Evolutionary conservation across 1,284 basidiomycete species (phyloP), one percentile per base, ranked within the genome.

Genomic region (Meira nashicola): DNA sequence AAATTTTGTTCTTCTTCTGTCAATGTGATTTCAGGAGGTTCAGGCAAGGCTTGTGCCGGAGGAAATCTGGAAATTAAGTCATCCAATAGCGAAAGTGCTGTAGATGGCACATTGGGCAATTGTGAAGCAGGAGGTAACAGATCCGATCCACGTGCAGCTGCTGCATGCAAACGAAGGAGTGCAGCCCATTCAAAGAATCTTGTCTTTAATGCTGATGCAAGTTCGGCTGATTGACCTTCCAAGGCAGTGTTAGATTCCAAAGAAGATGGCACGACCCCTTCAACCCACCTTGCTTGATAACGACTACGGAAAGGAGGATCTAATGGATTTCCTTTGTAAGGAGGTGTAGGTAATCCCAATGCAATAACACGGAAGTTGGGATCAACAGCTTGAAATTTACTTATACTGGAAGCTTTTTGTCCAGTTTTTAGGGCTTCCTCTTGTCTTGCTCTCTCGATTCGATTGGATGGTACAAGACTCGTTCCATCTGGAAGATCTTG

Each of bases 221-320:
- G 58, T 15, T 59, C 50, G 12, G 28, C 17, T 21, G 50, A 46
- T n/a, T 15, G 37, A 8, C 37, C 19, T 40, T 38, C 25, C 21
- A 48, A 25, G 50, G 33, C 39, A 17, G 39, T 39, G 15, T 38
- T 38, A 10, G 19, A 15, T 33, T 33, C 25, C 46, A 55, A 39
- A 8, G 54, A 52, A 17, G 52, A 54, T 12, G 49, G 38, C 2
- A 77, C 71, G 0, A 66, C 61, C 11, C 76, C 74, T 46, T 78
- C 74, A 39, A 77, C 70, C 76, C 76, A 78, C 10, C 76, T 59
- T 11, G 70, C 73, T 60, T 80, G 79, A 62, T 79, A 80, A 12
- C 79, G 71, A 0, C 76, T 78, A 23, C 79, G 72, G 69, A 80
- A 80, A n/a, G 79, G 79, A 1, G 79, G 79, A 46, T 80, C 79